A percentile compares a stretch with the other conserved stretches of the same genome.
These are phyloP conservation scores for Penicillium sp. DNA, from an alignment of 2,329 filamentous ascomycete genomes.

Conservation along the genomic window DNA sequence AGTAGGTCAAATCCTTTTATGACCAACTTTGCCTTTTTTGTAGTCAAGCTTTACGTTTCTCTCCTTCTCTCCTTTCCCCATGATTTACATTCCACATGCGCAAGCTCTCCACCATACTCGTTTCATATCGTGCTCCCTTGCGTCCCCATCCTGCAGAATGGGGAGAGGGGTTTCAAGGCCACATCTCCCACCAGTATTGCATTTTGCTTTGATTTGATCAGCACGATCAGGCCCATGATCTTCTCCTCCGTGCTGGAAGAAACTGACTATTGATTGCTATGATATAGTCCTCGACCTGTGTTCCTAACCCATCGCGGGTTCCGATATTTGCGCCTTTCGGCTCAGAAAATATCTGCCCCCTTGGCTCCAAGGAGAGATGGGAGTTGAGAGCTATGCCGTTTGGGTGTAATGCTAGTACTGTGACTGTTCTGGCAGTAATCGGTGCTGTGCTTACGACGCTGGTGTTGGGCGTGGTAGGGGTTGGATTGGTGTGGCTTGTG, in stretches of 20 bases:
- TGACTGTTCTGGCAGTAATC: constrained; percentile 39
- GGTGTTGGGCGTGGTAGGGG: constrained; percentile 21
- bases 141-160: constrained; percentile 9
- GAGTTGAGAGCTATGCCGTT: constrained; percentile 42
- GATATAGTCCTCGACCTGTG: constrained; percentile 41
- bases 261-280: not conserved
- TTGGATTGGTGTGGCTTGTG: constrained; percentile 18
- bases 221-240: not conserved
- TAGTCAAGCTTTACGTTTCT: constrained; percentile 1
- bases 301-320: constrained; percentile 38
- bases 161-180: not conserved
- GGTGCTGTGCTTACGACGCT: constrained; percentile 35
- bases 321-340: constrained; percentile 42
- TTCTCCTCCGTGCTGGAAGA: not conserved
- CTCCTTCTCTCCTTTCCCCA: not conserved
- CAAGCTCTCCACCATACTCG: not conserved
- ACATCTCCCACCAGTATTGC: not conserved
- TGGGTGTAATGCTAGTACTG: constrained; percentile 43
- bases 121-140: constrained; percentile 10
- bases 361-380: constrained; percentile 44
- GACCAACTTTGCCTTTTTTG: not conserved
- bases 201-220: not conserved
- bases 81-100: not conserved
- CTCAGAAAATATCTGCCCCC: constrained; percentile 39
- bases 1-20: constrained; percentile 28